phyloP scores from a whole-genome alignment of 768 basidiomycete genomes.

The Leccinum variicolor region DNA sequence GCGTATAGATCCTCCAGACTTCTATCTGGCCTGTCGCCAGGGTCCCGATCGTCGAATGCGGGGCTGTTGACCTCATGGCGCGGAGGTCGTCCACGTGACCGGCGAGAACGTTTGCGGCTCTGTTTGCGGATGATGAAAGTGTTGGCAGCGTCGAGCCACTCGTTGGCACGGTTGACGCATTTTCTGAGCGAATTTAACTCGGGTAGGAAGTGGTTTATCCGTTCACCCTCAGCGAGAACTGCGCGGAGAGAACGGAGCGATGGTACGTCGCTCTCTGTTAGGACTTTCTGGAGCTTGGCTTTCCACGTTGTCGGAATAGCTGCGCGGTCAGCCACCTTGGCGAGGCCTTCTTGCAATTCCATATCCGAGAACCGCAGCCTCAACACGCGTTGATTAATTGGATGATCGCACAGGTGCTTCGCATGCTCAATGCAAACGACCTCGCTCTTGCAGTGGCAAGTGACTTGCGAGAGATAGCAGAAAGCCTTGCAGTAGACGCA shows the following conservation, averaged over 20 bases:
- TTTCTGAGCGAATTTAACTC: slow-evolving; percentile 72
- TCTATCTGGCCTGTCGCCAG: slow-evolving; percentile 67
- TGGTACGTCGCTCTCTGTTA: slow-evolving; percentile 70
- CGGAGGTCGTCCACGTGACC: slow-evolving; percentile 54
- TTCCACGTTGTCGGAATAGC: slow-evolving; percentile 74
- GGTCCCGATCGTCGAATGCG: slow-evolving; percentile 41
- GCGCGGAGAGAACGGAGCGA: slow-evolving; percentile 74
- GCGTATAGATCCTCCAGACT: slow-evolving; percentile 67
- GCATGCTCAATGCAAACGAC: slow-evolving; percentile 87
- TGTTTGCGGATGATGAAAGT: slow-evolving; percentile 76
- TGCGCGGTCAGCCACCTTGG: slow-evolving; percentile 68
- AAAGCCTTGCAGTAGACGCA: slow-evolving; percentile 91
- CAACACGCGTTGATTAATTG: slow-evolving; percentile 54
- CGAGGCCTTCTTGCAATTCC: slow-evolving; percentile 65
- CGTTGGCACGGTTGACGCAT: slow-evolving; percentile 77
- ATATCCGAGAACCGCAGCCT: slow-evolving; percentile 81
- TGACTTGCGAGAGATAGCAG: slow-evolving; percentile 92
- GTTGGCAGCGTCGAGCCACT: slow-evolving; percentile 87
- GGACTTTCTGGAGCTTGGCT: slow-evolving; percentile 58
- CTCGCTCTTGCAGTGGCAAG: slow-evolving; percentile 71
- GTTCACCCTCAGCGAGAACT: slow-evolving; percentile 85
- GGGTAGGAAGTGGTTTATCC: slow-evolving; percentile 69
- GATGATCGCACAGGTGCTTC: slow-evolving; percentile 68
- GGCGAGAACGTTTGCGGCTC: slow-evolving; percentile 70
- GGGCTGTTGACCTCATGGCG: slow-evolving; percentile 39